A percentile compares a stretch with the other conserved stretches of the same genome.
Conservation (phyloP, 169 alveolate genomes). For the Cytauxzoon felis region DNA sequence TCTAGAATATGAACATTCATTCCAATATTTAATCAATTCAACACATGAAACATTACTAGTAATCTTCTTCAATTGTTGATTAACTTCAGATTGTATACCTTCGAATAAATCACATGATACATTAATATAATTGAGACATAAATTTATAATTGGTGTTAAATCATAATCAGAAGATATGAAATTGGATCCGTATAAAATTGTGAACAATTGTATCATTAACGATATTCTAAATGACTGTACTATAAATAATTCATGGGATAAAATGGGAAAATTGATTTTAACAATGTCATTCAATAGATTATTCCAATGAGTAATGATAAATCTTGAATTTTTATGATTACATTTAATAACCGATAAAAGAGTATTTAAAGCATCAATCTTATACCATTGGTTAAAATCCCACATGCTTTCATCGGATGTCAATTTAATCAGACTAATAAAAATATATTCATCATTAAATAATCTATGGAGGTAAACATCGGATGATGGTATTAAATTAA, state of each 20-base stretch:
- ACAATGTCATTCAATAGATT: conserved; percentile 6
- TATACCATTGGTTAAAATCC: conserved; percentile 24
- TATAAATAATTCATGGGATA: conserved; percentile 8
- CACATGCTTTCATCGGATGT: conserved; percentile 28
- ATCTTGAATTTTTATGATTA: not conserved
- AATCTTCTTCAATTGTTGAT: no score
- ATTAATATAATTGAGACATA: conserved; percentile 11
- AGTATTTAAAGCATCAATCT: conserved; percentile 34
- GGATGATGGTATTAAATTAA: not conserved
- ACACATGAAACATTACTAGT: no score
- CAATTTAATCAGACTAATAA: conserved; percentile 18
- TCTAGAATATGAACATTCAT: not conserved
- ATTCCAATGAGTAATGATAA: conserved; percentile 16
- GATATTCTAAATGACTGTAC: conserved; percentile 35
- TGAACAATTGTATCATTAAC: conserved; percentile 15
- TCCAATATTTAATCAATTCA: no score
- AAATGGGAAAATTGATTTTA: conserved; percentile 3
- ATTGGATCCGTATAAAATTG: not conserved
- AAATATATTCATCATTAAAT: conserved; percentile 2
- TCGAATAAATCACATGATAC: conserved; percentile 10
- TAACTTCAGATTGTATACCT: no score
- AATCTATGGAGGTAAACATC: not conserved
- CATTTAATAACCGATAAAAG: conserved; percentile 13
- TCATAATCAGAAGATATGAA: not conserved
- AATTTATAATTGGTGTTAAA: conserved; percentile 5